A percentile compares a stretch with the other conserved stretches of the same genome.
Conservation (phyloP, 2,329 filamentous ascomycete species). For the Trichoderma lentiforme region DNA sequence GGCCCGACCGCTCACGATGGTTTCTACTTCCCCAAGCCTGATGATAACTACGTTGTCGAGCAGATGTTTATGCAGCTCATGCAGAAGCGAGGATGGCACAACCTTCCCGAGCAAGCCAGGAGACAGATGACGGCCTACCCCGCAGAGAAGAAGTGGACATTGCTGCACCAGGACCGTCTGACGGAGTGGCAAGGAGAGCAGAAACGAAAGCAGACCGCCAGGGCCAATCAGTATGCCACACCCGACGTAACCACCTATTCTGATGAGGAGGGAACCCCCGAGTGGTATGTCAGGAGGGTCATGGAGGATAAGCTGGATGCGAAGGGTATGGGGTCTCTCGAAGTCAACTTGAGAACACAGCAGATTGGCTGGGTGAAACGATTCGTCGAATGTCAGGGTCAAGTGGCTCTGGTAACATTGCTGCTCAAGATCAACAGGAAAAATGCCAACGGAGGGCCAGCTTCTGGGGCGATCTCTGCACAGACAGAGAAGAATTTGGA, state of each 20-base stretch:
- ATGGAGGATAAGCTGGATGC: constrained; percentile 92
- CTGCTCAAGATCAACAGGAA: constrained; percentile 91
- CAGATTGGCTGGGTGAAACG: constrained; percentile 96
- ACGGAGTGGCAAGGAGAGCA: constrained; percentile 94
- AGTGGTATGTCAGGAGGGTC: constrained; percentile 96
- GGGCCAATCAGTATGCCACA: constrained; percentile 67
- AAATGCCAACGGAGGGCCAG: constrained; percentile 71
- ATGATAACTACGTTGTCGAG: constrained; percentile 80
- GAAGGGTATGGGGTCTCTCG: constrained; percentile 87
- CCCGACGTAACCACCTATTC: constrained; percentile 71
- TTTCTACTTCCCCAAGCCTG: constrained; percentile 66
- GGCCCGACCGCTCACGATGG: constrained; percentile 42
- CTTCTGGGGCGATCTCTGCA: constrained; percentile 47
- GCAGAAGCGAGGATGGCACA: constrained; percentile 97
- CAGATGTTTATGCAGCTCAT: constrained; percentile 90
- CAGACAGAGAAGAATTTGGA: constrained; percentile 76
- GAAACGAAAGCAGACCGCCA: constrained; percentile 74
- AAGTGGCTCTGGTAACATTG: constrained; percentile 91
- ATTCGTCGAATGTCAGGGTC: constrained; percentile 95
- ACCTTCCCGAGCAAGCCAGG: constrained; percentile 88
- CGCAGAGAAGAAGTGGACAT: constrained; percentile 92
- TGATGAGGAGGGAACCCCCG: constrained; percentile 92
- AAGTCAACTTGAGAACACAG: constrained; percentile 92
- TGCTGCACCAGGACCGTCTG: constrained; percentile 91
- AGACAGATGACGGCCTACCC: constrained; percentile 97